A percentile compares a stretch with the other conserved stretches of the same genome.
Conservation (phyloP, 345 rosid genomes). For the Moringa oleifera region DNA sequence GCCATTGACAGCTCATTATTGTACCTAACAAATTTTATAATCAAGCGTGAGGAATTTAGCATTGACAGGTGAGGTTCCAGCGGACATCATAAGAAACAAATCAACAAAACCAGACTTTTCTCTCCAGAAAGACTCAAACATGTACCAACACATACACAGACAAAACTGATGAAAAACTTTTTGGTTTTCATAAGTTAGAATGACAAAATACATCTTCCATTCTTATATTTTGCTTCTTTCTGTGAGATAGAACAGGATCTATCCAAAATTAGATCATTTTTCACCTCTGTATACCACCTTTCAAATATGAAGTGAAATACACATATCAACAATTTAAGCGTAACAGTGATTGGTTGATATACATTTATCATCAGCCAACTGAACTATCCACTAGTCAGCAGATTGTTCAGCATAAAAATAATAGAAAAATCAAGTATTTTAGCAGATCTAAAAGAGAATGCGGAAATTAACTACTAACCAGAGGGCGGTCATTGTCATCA, state of each 20-base stretch:
- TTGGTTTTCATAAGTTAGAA: neutral
- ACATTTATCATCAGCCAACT: neutral
- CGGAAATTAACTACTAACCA: slow-evolving; percentile 42
- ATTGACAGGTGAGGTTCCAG: neutral
- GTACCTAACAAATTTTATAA: neutral
- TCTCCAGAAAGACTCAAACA: neutral
- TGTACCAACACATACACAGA: too few species aligned
- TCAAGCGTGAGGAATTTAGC: neutral
- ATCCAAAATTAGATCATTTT: neutral
- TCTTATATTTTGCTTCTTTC: neutral
- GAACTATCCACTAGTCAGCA: neutral
- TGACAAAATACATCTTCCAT: neutral
- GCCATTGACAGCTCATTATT: neutral
- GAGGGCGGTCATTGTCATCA: slow-evolving; percentile 76
- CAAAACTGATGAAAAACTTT: too few species aligned
- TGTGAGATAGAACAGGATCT: neutral
- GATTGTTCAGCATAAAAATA: neutral
- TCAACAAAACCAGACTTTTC: neutral
- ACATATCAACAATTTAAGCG: neutral
- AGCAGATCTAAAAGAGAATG: neutral
- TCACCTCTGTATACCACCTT: neutral
- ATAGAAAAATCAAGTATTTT: slow-evolving; percentile 1
- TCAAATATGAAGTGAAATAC: neutral
- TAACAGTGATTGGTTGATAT: neutral
- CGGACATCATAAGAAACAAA: too few species aligned